A percentile compares a stretch with the other conserved stretches of the same genome.
Conservation (phyloP, 2,329 filamentous ascomycete genomes). For the Penicillium vulpinum region DNA sequence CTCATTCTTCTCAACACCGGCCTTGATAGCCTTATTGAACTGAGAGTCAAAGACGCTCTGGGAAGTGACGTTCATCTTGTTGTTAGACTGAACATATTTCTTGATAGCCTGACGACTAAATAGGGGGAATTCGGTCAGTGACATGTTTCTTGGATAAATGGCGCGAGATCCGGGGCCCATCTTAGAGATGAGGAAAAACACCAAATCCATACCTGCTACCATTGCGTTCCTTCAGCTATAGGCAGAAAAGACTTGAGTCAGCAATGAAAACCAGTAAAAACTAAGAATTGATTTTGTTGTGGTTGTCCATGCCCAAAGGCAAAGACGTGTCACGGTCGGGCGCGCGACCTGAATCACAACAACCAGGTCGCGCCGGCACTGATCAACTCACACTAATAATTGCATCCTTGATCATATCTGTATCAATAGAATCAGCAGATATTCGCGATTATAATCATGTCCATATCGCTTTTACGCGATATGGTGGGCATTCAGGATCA, state of each 20-base stretch:
- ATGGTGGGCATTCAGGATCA: conserved; percentile 46
- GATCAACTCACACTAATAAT: conserved; percentile 67
- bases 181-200: conserved; percentile 24
- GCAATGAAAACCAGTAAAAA: conserved; percentile 36
- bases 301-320: conserved; percentile 25
- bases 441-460: conserved; percentile 52
- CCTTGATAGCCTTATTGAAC: conserved; percentile 82
- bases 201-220: conserved; percentile 63
- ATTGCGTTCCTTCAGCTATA: conserved; percentile 68
- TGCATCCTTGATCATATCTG: conserved; percentile 73
- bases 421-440: conserved; percentile 53
- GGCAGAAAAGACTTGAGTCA: conserved; percentile 48
- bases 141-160: conserved; percentile 22
- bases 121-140: conserved; percentile 35
- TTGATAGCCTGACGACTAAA: conserved; percentile 69
- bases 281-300: conserved; percentile 23
- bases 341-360: conserved; percentile 41
- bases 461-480: conserved; percentile 46
- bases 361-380: conserved; percentile 48
- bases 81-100: conserved; percentile 73
- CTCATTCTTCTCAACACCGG: conserved; percentile 80
- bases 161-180: conserved; percentile 25
- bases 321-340: conserved; percentile 40
- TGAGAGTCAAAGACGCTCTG: conserved; percentile 66
- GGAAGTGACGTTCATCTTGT: conserved; percentile 59